Base-by-base conservation (phyloP, 2,329 filamentous ascomycete species). In the Diaporthe ilicicola region DNA sequence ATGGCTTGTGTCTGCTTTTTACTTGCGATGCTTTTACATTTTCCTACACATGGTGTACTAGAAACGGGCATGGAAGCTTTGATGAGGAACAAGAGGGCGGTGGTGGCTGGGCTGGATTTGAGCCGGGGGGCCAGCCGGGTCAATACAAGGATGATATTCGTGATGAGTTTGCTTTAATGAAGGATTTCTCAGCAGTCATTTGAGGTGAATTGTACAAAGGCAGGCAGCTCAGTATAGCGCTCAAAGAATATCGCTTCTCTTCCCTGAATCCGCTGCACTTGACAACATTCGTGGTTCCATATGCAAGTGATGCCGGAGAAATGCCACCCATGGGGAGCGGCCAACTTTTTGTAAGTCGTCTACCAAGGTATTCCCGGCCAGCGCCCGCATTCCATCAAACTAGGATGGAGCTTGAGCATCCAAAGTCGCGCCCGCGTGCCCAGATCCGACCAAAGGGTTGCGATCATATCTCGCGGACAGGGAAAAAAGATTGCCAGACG, bases 1-100 rank as follows among this genome's bases (percentile, higher is more conserved):
- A 59, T 65, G 68, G 37, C 59, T 51, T 72, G 66, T 74, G 76
- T 74, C 65, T 74, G 69, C 56, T 72, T 74, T 53, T 68, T 54
- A 44, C 46, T 17, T 32, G 32, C 27, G 77, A 71, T 50, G 48
- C 55, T 55, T 64, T 46, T 27, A 51, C 55, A 51, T 66, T 66
- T 66, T 34, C 22, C 51, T 42, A 29, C 42, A 69, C 27, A 44
- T 24, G 67, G 70, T 72, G 72, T 72, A 72, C 70, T 70, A 72
- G 70, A 72, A 39, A 56, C 56, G 50, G 62, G 56, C 48, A 42
- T 46, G 53, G 66, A 53, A 44, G 59, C 42, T 34, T 64, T 65
- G 32, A 9, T 44, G 39, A 46, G 51, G 59, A 44, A 39, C 37
- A 53, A 64, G 22, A 9, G 37, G 24, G 42, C 44, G 66, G 39